Evolutionary conservation across 768 basidiomycete species (phyloP).

Genomic region (Leucocoprinus birnbaumii): DNA sequence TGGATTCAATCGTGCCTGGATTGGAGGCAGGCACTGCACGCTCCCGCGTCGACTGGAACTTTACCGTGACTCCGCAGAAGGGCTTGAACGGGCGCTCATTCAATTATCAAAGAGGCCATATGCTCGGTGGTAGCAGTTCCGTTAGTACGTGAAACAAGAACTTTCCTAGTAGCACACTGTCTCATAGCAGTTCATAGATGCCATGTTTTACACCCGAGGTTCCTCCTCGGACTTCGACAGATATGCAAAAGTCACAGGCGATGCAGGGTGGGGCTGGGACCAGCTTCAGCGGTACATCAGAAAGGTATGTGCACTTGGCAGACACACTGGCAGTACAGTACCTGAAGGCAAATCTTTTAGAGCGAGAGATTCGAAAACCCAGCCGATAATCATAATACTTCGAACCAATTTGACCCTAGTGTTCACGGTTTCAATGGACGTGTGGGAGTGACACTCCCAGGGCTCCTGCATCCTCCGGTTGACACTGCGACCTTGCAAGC

Average conservation of each 20-base stretch:
- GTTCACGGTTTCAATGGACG: constrained; percentile 26
- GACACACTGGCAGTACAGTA: no score
- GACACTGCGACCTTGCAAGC: constrained; percentile 24
- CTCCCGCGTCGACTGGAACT: constrained; percentile 26
- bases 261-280: constrained; percentile 15
- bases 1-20: constrained; percentile 17
- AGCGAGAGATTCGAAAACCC: constrained; percentile 18
- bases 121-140: constrained; percentile 30
- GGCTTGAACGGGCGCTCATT: constrained; percentile 23
- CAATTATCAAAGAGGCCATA: constrained; percentile 23
- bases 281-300: constrained; percentile 23
- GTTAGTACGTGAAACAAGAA: constrained; percentile 21
- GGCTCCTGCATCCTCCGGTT: constrained; percentile 21
- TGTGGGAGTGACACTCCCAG: constrained; percentile 21
- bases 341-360: no score
- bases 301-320: constrained; percentile 16
- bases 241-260: constrained; percentile 19
- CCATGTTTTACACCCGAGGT: constrained; percentile 27
- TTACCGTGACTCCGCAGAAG: constrained; percentile 24
- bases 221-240: constrained; percentile 24
- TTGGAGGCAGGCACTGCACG: constrained; percentile 1
- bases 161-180: constrained; percentile 12
- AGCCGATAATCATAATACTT: constrained; percentile 26
- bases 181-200: not conserved
- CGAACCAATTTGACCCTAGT: constrained; percentile 27